A percentile compares a stretch with the other conserved stretches of the same genome.
These are phyloP conservation scores for Yamadazyma aaseri DNA, from an alignment of 1,139 yeast genomes.

Conservation along the genomic window DNA sequence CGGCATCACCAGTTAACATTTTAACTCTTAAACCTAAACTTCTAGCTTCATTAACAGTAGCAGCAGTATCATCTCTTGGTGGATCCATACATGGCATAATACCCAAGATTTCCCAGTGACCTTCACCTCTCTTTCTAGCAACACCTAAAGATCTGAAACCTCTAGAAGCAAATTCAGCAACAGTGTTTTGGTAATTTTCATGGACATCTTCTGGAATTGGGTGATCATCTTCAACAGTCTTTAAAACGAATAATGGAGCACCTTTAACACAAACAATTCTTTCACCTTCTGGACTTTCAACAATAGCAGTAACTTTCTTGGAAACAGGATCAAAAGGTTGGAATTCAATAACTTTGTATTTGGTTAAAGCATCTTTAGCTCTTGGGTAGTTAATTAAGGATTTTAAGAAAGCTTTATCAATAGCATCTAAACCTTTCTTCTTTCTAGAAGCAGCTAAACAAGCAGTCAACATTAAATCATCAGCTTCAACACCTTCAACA, in stretches of 20 bases:
- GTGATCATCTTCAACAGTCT: conserved; percentile 96
- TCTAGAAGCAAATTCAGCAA: conserved; percentile 95
- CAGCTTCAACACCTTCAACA: conserved; percentile 98
- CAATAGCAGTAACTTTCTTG: conserved; percentile 92
- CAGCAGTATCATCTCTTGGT: conserved; percentile 98
- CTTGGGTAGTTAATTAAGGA: conserved; percentile 84
- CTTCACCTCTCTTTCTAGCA: conserved; percentile 99
- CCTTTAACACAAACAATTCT: conserved; percentile 95
- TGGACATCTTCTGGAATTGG: conserved; percentile 95
- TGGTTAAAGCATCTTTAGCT: conserved; percentile 92
- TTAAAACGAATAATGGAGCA: conserved; percentile 92
- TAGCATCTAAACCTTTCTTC: conserved; percentile 98
- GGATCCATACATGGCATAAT: conserved; percentile 99
- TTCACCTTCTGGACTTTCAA: conserved; percentile 96
- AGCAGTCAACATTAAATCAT: conserved; percentile 96
- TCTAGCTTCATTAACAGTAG: conserved; percentile 92
- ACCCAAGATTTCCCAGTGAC: conserved; percentile 97
- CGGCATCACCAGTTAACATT: conserved; percentile 99
- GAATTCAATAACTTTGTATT: conserved; percentile 93
- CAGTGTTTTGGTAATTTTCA: conserved; percentile 94
- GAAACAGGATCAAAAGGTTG: conserved; percentile 98
- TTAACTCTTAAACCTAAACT: conserved; percentile 90
- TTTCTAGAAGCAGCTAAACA: conserved; percentile 98
- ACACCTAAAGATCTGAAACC: conserved; percentile 99
- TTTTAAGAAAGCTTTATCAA: conserved; percentile 95